Evolutionary conservation across 2,329 filamentous ascomycete genomes (phyloP).

Genomic region (Sclerotinia minor): DNA sequence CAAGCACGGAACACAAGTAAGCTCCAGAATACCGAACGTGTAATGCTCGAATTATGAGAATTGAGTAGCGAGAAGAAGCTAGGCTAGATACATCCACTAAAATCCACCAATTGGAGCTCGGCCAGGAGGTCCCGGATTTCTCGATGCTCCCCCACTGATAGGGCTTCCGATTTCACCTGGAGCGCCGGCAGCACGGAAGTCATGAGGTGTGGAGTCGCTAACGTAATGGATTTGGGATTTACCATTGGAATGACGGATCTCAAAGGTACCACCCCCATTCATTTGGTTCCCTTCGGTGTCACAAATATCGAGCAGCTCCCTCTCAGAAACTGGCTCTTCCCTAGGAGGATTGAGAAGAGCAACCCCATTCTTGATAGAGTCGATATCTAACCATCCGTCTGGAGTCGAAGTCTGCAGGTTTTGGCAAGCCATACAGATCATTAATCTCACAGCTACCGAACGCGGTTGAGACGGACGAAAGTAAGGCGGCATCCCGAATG

Average conservation of each 20-base stretch:
- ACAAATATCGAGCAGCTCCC: conserved; percentile 75
- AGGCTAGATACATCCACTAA: conserved; percentile 15
- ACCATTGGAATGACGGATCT: conserved; percentile 44
- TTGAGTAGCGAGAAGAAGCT: conserved; percentile 18
- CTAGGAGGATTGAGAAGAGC: conserved; percentile 57
- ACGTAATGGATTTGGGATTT: conserved; percentile 54
- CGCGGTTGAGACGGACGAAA: conserved; percentile 58
- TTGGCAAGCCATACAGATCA: conserved; percentile 79
- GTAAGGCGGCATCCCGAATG: conserved; percentile 43
- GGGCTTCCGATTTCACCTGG: conserved; percentile 73
- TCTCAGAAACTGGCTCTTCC: conserved; percentile 50
- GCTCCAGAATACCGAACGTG: conserved; percentile 1
- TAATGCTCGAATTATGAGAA: conserved; percentile 9
- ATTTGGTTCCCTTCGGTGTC: conserved; percentile 84
- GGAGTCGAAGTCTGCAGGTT: conserved; percentile 51
- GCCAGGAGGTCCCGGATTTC: conserved; percentile 22
- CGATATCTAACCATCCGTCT: conserved; percentile 70
- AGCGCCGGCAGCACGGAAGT: conserved; percentile 50
- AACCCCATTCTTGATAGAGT: conserved; percentile 63
- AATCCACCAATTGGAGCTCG: conserved; percentile 20
- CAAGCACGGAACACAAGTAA: background rate
- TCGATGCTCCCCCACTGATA: conserved; percentile 43
- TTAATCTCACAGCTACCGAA: conserved; percentile 67
- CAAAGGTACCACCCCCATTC: conserved; percentile 90
- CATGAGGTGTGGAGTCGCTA: conserved; percentile 48